Conservation (phyloP, 2,329 filamentous ascomycete genomes). For the Hymenoscyphus linearis region DNA sequence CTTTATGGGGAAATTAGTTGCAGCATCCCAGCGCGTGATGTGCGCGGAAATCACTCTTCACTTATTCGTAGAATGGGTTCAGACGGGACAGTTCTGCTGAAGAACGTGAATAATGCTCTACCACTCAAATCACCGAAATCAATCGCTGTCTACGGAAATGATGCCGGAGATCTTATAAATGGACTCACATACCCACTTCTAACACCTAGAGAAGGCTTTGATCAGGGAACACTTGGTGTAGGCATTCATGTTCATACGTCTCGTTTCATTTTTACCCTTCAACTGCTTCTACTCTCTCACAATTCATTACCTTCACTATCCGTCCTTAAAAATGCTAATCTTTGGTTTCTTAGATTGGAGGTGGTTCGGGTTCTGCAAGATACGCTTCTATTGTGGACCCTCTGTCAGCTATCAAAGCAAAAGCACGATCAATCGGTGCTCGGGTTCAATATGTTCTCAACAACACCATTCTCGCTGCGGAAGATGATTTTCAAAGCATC, state of each 20-base stretch:
- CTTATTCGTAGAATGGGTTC: conserved; percentile 50
- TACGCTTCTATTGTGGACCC: neutral
- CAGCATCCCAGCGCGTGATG: neutral
- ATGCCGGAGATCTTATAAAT: conserved; percentile 43
- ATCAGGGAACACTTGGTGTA: neutral
- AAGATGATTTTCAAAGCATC: conserved; percentile 3
- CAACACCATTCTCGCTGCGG: conserved; percentile 32
- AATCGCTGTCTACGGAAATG: conserved; percentile 5
- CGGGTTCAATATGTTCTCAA: conserved; percentile 33
- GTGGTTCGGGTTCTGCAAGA: neutral
- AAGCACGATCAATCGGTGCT: neutral
- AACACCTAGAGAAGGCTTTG: conserved; percentile 1
- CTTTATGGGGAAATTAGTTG: neutral
- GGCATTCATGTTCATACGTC: too few species aligned
- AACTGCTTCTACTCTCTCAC: too few species aligned
- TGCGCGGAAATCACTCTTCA: conserved; percentile 52
- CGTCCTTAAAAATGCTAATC: too few species aligned
- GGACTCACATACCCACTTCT: conserved; percentile 2
- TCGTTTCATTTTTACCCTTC: too few species aligned
- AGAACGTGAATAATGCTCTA: conserved; percentile 38
- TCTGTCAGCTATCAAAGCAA: neutral
- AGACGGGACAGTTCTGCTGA: neutral
- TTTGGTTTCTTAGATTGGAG: neutral
- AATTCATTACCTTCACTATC: too few species aligned
- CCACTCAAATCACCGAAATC: conserved; percentile 34